Evolutionary conservation across 2,329 filamentous ascomycete species (phyloP).

Genomic region (Penicillium sp.): DNA sequence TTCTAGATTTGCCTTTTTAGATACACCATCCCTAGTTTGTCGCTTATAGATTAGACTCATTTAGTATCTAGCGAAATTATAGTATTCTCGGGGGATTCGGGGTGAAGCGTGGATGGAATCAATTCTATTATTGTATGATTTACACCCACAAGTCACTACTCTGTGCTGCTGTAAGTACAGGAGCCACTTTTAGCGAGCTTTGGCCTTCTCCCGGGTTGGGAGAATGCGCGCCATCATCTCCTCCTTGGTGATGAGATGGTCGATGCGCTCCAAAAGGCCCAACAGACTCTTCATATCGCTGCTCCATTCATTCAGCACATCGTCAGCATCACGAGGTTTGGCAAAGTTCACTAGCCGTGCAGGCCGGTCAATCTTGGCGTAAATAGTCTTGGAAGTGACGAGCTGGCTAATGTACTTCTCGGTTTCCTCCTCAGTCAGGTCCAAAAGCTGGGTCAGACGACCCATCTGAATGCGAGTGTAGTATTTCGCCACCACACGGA

Average conservation of each 20-base stretch:
- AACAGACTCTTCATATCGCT: conserved; percentile 95
- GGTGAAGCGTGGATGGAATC: neutral
- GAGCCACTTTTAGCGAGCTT: conserved; percentile 37
- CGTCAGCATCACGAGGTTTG: conserved; percentile 91
- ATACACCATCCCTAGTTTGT: conserved; percentile 11
- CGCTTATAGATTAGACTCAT: conserved; percentile 2
- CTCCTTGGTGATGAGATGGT: conserved; percentile 98
- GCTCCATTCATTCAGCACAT: conserved; percentile 98
- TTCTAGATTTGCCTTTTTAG: conserved; percentile 46
- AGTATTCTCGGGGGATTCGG: neutral
- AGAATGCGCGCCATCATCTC: conserved; percentile 99
- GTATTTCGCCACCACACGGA: conserved; percentile 96
- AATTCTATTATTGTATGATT: conserved; percentile 38
- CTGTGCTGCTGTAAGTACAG: conserved; percentile 3
- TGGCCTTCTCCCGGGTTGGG: conserved; percentile 56
- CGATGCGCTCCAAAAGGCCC: conserved; percentile 84
- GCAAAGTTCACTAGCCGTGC: conserved; percentile 92
- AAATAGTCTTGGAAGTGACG: conserved; percentile 96
- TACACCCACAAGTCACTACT: conserved; percentile 32
- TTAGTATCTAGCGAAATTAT: neutral
- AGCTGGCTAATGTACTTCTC: conserved; percentile 99
- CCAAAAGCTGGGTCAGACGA: conserved; percentile 86
- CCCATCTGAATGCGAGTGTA: conserved; percentile 96
- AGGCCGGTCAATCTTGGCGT: conserved; percentile 94
- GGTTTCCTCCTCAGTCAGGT: conserved; percentile 92